Conservation (phyloP, 106 monocot genomes). For the Dioscorea alata region DNA sequence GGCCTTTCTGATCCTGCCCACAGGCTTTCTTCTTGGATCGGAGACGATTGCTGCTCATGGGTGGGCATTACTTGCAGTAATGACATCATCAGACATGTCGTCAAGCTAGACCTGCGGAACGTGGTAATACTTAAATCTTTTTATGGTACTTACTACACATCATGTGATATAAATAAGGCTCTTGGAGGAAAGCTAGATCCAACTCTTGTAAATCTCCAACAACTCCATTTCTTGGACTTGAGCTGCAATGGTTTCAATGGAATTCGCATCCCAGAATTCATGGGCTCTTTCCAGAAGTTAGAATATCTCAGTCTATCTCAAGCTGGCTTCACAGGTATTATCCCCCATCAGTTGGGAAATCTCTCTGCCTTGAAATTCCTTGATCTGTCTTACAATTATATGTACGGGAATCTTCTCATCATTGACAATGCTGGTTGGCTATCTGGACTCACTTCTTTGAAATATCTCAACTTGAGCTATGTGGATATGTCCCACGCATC, state of each 20-base stretch:
- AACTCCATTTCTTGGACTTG: constrained; percentile 27
- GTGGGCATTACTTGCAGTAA: constrained; percentile 14
- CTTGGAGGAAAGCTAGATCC: neutral
- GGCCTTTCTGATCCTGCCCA: neutral
- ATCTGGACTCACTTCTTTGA: constrained; percentile 7
- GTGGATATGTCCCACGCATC: neutral
- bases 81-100: constrained; percentile 21
- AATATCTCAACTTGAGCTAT: constrained; percentile 9
- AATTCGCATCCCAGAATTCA: constrained; percentile 12
- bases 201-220: constrained; percentile 17
- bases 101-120: constrained; percentile 14
- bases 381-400: neutral
- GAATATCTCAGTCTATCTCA: constrained; percentile 21
- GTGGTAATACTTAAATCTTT: neutral
- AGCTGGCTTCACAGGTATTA: neutral
- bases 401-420: neutral
- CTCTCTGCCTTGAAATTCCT: constrained; percentile 16
- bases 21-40: constrained; percentile 23
- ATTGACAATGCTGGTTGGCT: constrained; percentile 11
- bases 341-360: constrained; percentile 23
- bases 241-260: constrained; percentile 24
- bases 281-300: constrained; percentile 17
- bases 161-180: no score
- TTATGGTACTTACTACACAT: no score
- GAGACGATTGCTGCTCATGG: constrained; percentile 43